These are phyloP conservation scores for Venustampulla echinocandica DNA, from an alignment of 495 filamentous ascomycete species.

Conservation along the genomic window DNA sequence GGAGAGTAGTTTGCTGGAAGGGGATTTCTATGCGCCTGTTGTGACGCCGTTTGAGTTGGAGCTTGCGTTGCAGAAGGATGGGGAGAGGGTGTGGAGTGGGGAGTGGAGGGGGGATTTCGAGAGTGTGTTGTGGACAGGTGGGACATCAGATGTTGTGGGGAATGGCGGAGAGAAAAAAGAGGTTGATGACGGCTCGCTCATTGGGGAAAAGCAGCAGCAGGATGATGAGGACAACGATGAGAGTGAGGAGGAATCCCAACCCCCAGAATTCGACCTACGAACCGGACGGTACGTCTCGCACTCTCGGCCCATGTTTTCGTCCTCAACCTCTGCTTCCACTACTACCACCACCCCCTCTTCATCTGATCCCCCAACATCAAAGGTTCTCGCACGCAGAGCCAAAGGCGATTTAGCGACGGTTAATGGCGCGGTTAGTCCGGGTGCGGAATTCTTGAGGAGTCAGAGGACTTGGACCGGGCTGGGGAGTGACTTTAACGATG, in stretches of 20 bases:
- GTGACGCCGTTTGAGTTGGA: constrained; percentile 89
- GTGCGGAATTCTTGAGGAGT: constrained; percentile 74
- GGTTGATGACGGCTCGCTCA: background rate
- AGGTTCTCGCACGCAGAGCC: constrained; percentile 49
- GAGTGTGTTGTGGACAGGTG: constrained; percentile 35
- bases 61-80: constrained; percentile 61
- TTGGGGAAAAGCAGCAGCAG: constrained; percentile 10
- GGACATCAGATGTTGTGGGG: background rate
- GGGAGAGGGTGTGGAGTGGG: constrained; percentile 64
- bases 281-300: constrained; percentile 80
- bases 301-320: constrained; percentile 61
- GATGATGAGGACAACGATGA: constrained; percentile 25
- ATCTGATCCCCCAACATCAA: constrained; percentile 18
- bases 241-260: constrained; percentile 50
- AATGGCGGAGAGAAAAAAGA: background rate
- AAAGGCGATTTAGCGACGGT: constrained; percentile 66
- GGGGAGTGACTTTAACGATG: constrained; percentile 71
- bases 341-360: constrained; percentile 16
- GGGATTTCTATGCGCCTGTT: constrained; percentile 65
- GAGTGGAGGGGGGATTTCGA: constrained; percentile 72
- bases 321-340: constrained; percentile 23
- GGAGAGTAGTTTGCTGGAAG: constrained; percentile 81
- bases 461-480: constrained; percentile 87
- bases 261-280: constrained; percentile 86
- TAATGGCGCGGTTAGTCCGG: constrained; percentile 78